These are phyloP conservation scores for Porpolomopsis calyptriformis DNA, from an alignment of 768 basidiomycete species.

Conservation along the genomic window DNA sequence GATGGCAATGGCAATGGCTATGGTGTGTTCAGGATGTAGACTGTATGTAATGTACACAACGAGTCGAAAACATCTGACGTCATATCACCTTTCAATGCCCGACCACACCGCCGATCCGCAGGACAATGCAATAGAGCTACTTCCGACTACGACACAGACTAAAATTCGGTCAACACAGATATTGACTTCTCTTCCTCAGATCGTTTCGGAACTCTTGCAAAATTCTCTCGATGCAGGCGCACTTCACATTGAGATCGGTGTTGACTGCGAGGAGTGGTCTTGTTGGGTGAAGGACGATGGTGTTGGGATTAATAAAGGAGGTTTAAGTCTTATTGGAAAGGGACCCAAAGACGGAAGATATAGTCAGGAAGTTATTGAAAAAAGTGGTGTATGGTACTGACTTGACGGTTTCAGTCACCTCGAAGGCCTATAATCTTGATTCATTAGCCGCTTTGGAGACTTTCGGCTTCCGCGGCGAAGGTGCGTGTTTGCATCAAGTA, in stretches of 20 bases:
- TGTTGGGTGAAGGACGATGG: slow-evolving; percentile 87
- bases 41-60: background rate
- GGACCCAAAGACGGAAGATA: slow-evolving; percentile 50
- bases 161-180: slow-evolving; percentile 77
- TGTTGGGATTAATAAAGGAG: slow-evolving; percentile 54
- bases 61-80: too few species aligned
- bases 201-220: slow-evolving; percentile 79
- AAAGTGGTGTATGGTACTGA: background rate
- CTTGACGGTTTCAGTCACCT: slow-evolving; percentile 43
- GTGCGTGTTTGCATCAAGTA: slow-evolving; percentile 25
- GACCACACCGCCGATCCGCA: background rate
- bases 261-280: slow-evolving; percentile 69
- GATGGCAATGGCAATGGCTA: slow-evolving; percentile 63
- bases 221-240: slow-evolving; percentile 83
- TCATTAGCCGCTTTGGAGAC: slow-evolving; percentile 45
- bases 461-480: slow-evolving; percentile 94
- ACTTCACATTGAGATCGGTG: slow-evolving; percentile 52
- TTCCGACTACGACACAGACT: slow-evolving; percentile 53
- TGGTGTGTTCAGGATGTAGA: slow-evolving; percentile 85
- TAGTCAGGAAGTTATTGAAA: slow-evolving; percentile 35
- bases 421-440: slow-evolving; percentile 50
- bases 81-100: too few species aligned
- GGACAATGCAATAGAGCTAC: slow-evolving; percentile 27
- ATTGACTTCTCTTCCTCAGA: slow-evolving; percentile 68
- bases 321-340: slow-evolving; percentile 43